Evolutionary conservation across 371 early-diverging fungal genomes (phyloP).

Genomic region (Capniomyces stellatus): DNA sequence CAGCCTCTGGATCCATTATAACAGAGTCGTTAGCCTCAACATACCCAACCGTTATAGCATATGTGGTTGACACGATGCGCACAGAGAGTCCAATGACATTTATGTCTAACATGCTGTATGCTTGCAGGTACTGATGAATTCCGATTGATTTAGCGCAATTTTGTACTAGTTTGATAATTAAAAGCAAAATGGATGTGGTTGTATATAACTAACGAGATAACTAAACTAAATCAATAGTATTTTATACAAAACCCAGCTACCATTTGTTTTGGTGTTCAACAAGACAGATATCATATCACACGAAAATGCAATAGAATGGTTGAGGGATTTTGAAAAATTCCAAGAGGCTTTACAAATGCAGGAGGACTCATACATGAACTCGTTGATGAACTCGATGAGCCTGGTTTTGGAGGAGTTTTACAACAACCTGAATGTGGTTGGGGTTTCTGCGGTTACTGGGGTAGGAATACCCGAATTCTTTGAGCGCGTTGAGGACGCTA

Average conservation of each 20-base stretch:
- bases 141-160: too few relatives aligned
- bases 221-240: constrained; percentile 27
- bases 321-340: constrained; percentile 91
- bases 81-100: constrained; percentile 90
- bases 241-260: constrained; percentile 89
- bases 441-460: constrained; percentile 90
- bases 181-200: too few relatives aligned
- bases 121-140: constrained; percentile 45
- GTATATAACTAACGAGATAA: too few relatives aligned
- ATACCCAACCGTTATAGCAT: constrained; percentile 85
- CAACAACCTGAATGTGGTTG: constrained; percentile 61
- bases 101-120: constrained; percentile 99
- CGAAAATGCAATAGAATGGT: constrained; percentile 87
- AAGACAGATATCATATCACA: constrained; percentile 88
- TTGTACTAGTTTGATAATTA: too few relatives aligned
- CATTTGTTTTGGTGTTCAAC: constrained; percentile 92
- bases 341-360: constrained; percentile 63
- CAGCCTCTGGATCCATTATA: constrained; percentile 95
- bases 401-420: constrained; percentile 98
- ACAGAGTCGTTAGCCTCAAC: constrained; percentile 84
- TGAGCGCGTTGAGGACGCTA: constrained; percentile 62
- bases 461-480: constrained; percentile 88
- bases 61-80: constrained; percentile 93
- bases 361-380: constrained; percentile 67
- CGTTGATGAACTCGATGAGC: constrained; percentile 85